Percentiles rank a stretch among this genome's conserved stretches.
Evolutionary conservation across 176 grass and related monocot species (phyloP).

Genomic region (Neostapfia colusana): DNA sequence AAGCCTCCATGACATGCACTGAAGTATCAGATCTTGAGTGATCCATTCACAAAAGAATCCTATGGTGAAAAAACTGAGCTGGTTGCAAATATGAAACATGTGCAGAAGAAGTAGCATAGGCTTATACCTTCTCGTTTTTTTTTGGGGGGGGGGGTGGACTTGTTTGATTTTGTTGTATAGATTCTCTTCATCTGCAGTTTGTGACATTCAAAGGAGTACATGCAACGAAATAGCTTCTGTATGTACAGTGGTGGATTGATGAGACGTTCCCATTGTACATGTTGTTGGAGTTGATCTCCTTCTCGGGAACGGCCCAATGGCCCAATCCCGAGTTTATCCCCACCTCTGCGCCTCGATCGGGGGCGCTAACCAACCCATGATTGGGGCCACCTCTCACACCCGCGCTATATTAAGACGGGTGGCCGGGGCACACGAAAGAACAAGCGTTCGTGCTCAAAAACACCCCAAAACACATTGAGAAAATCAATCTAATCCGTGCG

Average conservation of each 20-base stretch:
- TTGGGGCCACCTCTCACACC: no score
- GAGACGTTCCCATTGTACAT: conserved; percentile 14
- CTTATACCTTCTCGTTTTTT: not conserved
- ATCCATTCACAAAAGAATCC: not conserved
- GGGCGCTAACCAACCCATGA: no score
- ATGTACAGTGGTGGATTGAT: conserved; percentile 27
- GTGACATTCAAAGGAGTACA: conserved; percentile 33
- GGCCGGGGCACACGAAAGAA: no score
- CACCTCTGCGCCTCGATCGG: no score
- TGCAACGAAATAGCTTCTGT: not conserved
- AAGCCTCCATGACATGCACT: conserved; percentile 58
- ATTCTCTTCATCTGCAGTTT: conserved; percentile 35
- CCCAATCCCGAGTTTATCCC: no score
- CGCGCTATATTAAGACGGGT: no score
- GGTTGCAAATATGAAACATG: conserved; percentile 11
- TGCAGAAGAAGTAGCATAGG: conserved; percentile 24
- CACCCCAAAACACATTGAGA: no score
- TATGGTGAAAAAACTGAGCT: conserved; percentile 32
- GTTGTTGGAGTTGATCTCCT: no score
- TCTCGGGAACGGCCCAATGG: no score
- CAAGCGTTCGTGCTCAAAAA: no score
- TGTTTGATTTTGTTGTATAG: conserved; percentile 38
- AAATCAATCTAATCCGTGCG: no score
- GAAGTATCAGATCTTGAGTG: conserved; percentile 43
- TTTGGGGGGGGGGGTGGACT: not conserved